Conservation (phyloP, 352 stramenopile genomes). For the Phytopythium mirpurense region DNA sequence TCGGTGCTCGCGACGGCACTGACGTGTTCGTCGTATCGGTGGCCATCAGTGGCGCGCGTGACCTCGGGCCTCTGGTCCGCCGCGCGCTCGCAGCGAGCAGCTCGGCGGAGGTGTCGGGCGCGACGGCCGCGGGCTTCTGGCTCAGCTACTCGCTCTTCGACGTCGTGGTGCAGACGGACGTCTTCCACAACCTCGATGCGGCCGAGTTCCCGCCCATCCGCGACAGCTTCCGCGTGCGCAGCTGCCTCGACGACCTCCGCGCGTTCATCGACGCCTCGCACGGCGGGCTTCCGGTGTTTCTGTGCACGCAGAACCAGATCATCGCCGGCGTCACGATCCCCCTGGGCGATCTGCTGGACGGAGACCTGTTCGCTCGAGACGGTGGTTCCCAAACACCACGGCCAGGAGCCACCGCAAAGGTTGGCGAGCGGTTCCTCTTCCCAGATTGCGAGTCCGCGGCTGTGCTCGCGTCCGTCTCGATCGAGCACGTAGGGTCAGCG, state of each 20-base stretch:
- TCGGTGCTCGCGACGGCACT: constrained; percentile 30
- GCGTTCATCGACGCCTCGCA: constrained; percentile 29
- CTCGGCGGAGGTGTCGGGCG: background rate
- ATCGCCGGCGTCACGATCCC: constrained; percentile 57
- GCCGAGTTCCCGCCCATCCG: constrained; percentile 64
- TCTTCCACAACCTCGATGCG: constrained; percentile 54
- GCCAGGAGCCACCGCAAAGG: constrained; percentile 6
- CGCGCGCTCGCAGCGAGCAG: constrained; percentile 7
- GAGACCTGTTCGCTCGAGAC: constrained; percentile 12
- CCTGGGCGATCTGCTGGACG: constrained; percentile 23
- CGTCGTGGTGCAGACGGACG: constrained; percentile 75
- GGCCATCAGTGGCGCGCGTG: constrained; percentile 35
- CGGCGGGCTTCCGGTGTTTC: constrained; percentile 41
- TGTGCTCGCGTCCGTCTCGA: constrained; percentile 22
- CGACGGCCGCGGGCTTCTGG: constrained; percentile 47
- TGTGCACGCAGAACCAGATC: constrained; percentile 66
- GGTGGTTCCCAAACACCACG: background rate
- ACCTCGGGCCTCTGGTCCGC: constrained; percentile 26
- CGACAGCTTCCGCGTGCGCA: constrained; percentile 67
- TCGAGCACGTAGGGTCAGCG: constrained; percentile 23
- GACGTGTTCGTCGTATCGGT: constrained; percentile 67
- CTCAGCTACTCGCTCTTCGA: constrained; percentile 83
- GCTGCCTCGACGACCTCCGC: constrained; percentile 37
- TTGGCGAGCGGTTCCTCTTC: constrained; percentile 44
- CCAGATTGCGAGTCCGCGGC: constrained; percentile 22